Evolutionary conservation across 2,329 filamentous ascomycete species (phyloP), one percentile per base, ranked within the genome.

Genomic region (Pleochaeta shiraiana): DNA sequence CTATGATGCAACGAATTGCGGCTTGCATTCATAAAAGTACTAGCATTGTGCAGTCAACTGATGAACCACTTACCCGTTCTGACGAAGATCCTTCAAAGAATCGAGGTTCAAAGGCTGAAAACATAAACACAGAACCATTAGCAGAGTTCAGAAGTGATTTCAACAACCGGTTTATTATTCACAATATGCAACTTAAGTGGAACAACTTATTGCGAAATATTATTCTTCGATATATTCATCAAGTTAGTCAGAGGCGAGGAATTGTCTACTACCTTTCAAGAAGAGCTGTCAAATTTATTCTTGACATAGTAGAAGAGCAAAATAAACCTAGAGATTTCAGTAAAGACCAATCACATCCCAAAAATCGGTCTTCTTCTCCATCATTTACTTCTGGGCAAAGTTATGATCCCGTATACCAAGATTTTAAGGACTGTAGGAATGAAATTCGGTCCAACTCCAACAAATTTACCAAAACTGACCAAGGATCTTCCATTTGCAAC

Each of bases 181-280:
- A 98, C 77, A 98, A 98, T 70, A 83, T 95, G 73, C 93, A 98
- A 71, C 78, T 98, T 65, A 98, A 98, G 74, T 98, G 93, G 93
- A 97, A 95, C 76, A 98, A 98, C 70, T 83, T 91, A 12, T 76
- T 98, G 43, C 84, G 93, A 66, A 97, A 98, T 72, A 96, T 96
- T 70, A 93, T 98, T 62, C 81, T 98, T 47, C 88, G 93, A 28
- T 98, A 98, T 74, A 95, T 93, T 67, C 93, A 98, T 72, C 93
- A 98, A 77, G 93, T 95, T 71, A 90, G 91, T 73, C 95, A 98
- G 75, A 83, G 93, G 63, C 85, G 93, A 69, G 95, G 93, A 63
- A 97, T 98, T 72, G 86, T 98, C 33, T 98, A 98, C 76, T 98
- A 98, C 75, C 86, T 97, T 76, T 97, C 95, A 12, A 84, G 92